Base-by-base conservation (phyloP, 2,329 filamentous ascomycete species). In the Cladophialophora exuberans region DNA sequence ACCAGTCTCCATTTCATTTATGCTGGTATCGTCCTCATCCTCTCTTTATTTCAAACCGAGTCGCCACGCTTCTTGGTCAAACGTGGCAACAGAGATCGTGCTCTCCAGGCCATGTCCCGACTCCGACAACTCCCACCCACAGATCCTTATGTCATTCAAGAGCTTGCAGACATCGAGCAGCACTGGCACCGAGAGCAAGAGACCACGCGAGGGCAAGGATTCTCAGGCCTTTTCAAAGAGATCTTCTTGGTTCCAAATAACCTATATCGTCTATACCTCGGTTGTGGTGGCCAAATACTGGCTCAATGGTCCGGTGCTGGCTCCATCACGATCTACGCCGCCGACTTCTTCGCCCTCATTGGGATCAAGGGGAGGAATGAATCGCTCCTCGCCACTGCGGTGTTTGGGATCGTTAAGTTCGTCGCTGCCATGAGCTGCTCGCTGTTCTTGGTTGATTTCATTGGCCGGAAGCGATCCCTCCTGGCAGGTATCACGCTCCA, bases 1-100 rank as follows among this genome's bases (percentile, higher is more conserved):
- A 90, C 87, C 33, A 84, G 83, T 62, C 75, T 92, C 54, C 88
- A 93, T 67, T 77, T 93, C 69, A 90, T 90, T 66, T 90, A 92
- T 65, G 84, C 88, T 2, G 82, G 81, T 3, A 72, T 92, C 56
- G 90, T 90, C 66, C 81, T 89, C 65, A 63, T 83, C 52, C 77
- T 91, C 11, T 88, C 83, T 9, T 86, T 89, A 68, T 79, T 87
- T 62, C 81, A 87, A 59, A 78, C 77, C 54, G 87, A 90, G 68
- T 89, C 86, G 0, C 87, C 87, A 0, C 83, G 87, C 9, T 90
- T 80, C 72, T 79, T 90, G 5, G 74, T 89, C 70, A 89, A 88
- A 68, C 72, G 81, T 48, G 83, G 83, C 26, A 77, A 82, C 28
- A 67, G 79, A 5, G 83, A 86, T 1, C 58, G 71, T 26, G 73